Evolutionary conservation across 2,329 filamentous ascomycete species (phyloP).

Genomic region (Fusarium fujikuroi): DNA sequence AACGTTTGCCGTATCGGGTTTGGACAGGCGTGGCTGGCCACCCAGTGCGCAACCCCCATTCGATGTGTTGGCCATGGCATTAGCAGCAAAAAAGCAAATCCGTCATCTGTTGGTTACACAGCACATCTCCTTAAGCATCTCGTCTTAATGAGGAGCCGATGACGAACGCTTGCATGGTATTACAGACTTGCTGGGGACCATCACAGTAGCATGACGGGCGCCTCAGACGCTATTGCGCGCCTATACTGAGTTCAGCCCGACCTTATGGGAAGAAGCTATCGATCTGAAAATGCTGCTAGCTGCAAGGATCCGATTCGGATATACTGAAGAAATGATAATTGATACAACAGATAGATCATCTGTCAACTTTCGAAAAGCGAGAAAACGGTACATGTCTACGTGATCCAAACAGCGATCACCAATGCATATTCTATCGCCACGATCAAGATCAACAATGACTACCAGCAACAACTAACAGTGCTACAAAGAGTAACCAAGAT

Average conservation of each 20-base stretch:
- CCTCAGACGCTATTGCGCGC: conserved; percentile 10
- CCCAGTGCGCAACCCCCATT: conserved; percentile 20
- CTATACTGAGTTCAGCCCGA: conserved; percentile 10
- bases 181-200: conserved; percentile 2
- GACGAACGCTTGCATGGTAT: conserved; percentile 29
- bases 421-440: conserved; percentile 6
- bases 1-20: conserved; percentile 33
- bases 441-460: conserved; percentile 20
- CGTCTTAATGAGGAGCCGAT: conserved; percentile 25
- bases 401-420: conserved; percentile 1
- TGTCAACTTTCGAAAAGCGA: background rate
- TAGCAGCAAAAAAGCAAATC: conserved; percentile 37
- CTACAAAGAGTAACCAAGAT: background rate
- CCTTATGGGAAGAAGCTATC: conserved; percentile 10
- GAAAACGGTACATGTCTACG: conserved; percentile 6
- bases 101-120: conserved; percentile 24
- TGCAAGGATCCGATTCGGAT: conserved; percentile 31
- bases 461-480: conserved; percentile 2
- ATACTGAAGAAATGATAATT: conserved; percentile 19
- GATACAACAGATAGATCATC: conserved; percentile 8
- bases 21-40: conserved; percentile 29
- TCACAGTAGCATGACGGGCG: conserved; percentile 18
- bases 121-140: background rate
- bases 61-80: conserved; percentile 11
- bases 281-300: conserved; percentile 20